Conservation (phyloP, 2,329 filamentous ascomycete genomes). For the Endothia cerciana region DNA sequence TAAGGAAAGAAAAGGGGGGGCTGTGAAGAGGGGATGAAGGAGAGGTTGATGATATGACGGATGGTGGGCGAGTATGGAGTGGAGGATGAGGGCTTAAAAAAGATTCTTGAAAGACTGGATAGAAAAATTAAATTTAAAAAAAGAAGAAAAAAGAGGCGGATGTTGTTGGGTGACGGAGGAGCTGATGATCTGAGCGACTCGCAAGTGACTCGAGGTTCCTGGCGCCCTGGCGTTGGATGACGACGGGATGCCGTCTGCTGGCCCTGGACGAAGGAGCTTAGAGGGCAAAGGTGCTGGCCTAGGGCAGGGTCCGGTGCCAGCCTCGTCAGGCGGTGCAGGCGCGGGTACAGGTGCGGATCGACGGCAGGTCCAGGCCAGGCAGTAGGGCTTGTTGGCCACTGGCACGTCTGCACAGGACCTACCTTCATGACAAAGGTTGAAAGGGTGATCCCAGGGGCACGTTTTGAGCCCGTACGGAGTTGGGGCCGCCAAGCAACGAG, state of each 20-base stretch:
- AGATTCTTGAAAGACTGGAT: too few species aligned
- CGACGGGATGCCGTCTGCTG: background rate
- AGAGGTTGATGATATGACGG: slow-evolving; percentile 20
- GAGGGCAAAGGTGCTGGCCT: background rate
- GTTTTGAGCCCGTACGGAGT: too few species aligned
- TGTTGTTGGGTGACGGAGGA: background rate
- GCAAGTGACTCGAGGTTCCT: background rate
- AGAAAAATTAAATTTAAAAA: too few species aligned
- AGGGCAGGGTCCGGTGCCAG: slow-evolving; percentile 1
- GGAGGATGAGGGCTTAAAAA: slow-evolving; percentile 22
- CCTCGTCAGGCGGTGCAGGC: background rate
- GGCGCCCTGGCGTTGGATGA: background rate
- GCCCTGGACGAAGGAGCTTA: background rate
- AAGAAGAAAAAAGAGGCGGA: background rate
- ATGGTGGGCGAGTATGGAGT: slow-evolving; percentile 4
- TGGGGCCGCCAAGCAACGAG: too few species aligned
- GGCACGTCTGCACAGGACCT: too few species aligned
- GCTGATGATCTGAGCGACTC: background rate
- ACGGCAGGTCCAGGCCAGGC: background rate
- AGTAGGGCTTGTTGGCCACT: too few species aligned
- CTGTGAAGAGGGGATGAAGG: slow-evolving; percentile 19
- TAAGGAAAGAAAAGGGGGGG: slow-evolving; percentile 12
- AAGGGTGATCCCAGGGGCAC: too few species aligned
- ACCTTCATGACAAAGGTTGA: too few species aligned
- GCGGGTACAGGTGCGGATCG: background rate